Evolutionary conservation across 306 rosid species (phyloP).

Genomic region (Prunus mira): DNA sequence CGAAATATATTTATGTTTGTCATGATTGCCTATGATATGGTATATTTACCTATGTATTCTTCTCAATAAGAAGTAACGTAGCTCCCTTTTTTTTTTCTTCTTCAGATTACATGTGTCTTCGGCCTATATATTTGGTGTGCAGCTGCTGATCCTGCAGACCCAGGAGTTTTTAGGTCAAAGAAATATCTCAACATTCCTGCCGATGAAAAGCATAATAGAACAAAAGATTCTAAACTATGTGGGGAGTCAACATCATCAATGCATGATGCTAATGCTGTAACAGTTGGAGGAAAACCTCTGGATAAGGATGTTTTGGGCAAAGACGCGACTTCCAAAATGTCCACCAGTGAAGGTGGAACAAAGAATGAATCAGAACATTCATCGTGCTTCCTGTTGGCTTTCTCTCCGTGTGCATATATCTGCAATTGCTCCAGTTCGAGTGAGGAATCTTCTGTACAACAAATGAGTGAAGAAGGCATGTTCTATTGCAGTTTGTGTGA

Average conservation of each 20-base stretch:
- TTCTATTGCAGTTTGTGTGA: slow-evolving; percentile 97
- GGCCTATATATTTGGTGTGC: slow-evolving; percentile 97
- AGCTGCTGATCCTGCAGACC: slow-evolving; percentile 96
- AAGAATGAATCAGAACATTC: slow-evolving; percentile 32
- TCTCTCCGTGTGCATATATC: slow-evolving; percentile 72
- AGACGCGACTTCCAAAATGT: slow-evolving; percentile 48
- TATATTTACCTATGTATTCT: background rate
- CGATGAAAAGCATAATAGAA: slow-evolving; percentile 41
- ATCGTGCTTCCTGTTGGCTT: slow-evolving; percentile 51
- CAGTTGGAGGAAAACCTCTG: slow-evolving; percentile 52
- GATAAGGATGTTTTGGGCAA: slow-evolving; percentile 49
- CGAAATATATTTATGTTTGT: background rate
- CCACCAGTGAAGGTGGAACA: slow-evolving; percentile 31
- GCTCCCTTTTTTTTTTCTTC: slow-evolving; percentile 14
- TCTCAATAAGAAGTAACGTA: slow-evolving; percentile 4
- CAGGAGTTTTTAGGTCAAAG: slow-evolving; percentile 91
- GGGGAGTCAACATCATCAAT: slow-evolving; percentile 65
- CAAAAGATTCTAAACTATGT: slow-evolving; percentile 58
- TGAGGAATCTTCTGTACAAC: slow-evolving; percentile 58
- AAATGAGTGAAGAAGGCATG: slow-evolving; percentile 91
- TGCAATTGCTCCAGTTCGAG: slow-evolving; percentile 53
- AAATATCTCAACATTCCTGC: slow-evolving; percentile 67
- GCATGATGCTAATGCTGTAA: slow-evolving; percentile 52
- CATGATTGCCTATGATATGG: background rate
- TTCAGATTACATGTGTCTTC: slow-evolving; percentile 81